Base-by-base conservation (phyloP, 805 yeast genomes). In the Nakazawaea siamensis region DNA sequence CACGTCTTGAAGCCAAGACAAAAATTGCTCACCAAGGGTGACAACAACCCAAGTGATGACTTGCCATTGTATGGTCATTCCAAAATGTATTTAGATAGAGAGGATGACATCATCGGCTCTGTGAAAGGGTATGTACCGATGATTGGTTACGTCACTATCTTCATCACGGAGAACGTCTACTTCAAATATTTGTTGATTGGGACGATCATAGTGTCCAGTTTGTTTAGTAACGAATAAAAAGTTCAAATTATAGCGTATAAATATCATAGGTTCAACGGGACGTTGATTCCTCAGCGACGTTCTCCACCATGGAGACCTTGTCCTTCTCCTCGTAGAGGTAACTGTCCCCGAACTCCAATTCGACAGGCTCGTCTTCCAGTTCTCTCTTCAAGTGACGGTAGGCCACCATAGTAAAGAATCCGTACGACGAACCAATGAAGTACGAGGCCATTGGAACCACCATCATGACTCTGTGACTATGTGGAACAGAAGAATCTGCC, bases 41-140 rank as follows among this genome's bases (percentile, higher is more conserved):
- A 92, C 57, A 92, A 92, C 55, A 92, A 92, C 54, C 84, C 88
- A 3, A 78, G 82, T 34, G 94, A 92, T 57, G 98, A 92, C 57
- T 67, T 92, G 45, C 80, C 85, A 12, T 66, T 92, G 30, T 92
- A 92, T 53, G 82, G 87, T 1, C 68, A 73, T 44, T 76, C 73
- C 37, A 88, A 85, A 50, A 64, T 64, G 31, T 92, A 92, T 49
- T 64, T 92, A 48, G 77, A 84, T 47, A 77, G 88, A 43, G 70
- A 76, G 27, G 66, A 60, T 11, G 97, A 92, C 51, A 70, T 92
- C 34, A 76, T 85, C 6, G 97, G 97, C 2, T 76, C 87, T 2
- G 98, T 90, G n/a, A 80, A 80, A 58, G 97, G 82, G 1, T 92
- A 88, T 54, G 62, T 92, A 38, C 98, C 98, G 12, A 73, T 70